These are phyloP conservation scores for Fraxinus angustifolia DNA, from an alignment of 305 asterid genomes.

Conservation along the genomic window DNA sequence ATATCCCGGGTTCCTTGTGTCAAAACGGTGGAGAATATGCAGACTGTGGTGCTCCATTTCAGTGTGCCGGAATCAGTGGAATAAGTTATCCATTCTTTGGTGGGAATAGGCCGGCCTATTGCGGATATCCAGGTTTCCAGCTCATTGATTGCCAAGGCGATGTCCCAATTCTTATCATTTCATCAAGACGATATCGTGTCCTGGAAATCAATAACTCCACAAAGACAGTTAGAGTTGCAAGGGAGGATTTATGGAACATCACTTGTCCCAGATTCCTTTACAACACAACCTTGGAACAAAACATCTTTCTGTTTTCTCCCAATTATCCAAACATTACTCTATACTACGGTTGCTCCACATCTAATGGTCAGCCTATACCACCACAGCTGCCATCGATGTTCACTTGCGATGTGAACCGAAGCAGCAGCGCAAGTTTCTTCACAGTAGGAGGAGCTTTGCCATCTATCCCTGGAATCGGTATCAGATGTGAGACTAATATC, in stretches of 20 bases:
- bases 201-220: background rate
- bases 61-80: slow-evolving; percentile 30
- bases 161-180: slow-evolving; percentile 22
- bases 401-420: slow-evolving; percentile 6
- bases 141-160: slow-evolving; percentile 25
- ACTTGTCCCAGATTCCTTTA: slow-evolving; percentile 21
- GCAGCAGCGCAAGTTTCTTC: slow-evolving; percentile 5
- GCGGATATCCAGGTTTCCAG: slow-evolving; percentile 55
- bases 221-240: slow-evolving; percentile 31
- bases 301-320: slow-evolving; percentile 24
- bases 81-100: slow-evolving; percentile 55
- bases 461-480: background rate
- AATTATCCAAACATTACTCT: slow-evolving; percentile 32
- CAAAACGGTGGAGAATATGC: slow-evolving; percentile 26
- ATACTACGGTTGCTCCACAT: slow-evolving; percentile 30
- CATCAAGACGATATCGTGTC: slow-evolving; percentile 29
- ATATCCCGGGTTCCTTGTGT: slow-evolving; percentile 20
- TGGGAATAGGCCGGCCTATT: slow-evolving; percentile 30
- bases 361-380: background rate
- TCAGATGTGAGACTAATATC: slow-evolving; percentile 25
- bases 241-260: slow-evolving; percentile 41
- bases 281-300: slow-evolving; percentile 31
- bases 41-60: slow-evolving; percentile 28
- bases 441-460: fast-evolving
- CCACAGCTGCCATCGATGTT: background rate